Percentiles rank a stretch among this genome's conserved stretches.
These are phyloP conservation scores for Cupressus sempervirens DNA, from an alignment of 75 land plant species.

Conservation along the genomic window DNA sequence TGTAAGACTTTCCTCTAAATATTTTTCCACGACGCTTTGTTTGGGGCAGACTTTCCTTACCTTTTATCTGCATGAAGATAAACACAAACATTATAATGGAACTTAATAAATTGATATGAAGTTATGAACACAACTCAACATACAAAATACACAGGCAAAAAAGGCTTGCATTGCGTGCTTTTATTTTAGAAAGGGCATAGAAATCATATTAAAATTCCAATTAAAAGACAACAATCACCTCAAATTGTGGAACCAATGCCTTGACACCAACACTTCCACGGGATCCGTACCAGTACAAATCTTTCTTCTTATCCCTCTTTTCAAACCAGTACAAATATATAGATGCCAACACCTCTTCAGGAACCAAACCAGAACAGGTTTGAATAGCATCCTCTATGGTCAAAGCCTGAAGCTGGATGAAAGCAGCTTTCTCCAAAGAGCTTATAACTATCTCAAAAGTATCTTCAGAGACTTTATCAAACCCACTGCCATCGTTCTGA, in stretches of 20 bases:
- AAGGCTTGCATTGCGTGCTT: background rate
- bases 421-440: constrained; percentile 46
- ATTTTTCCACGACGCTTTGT: background rate
- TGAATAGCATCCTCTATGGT: constrained; percentile 16
- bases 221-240: constrained; percentile 13
- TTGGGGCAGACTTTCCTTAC: background rate
- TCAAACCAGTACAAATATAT: constrained; percentile 43
- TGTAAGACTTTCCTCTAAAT: background rate
- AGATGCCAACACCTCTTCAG: constrained; percentile 20
- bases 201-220: background rate
- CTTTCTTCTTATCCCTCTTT: constrained; percentile 36
- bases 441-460: constrained; percentile 45
- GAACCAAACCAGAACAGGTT: constrained; percentile 20
- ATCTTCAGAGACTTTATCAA: constrained; percentile 19
- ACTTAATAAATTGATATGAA: background rate
- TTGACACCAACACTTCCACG: background rate
- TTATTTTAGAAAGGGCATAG: background rate
- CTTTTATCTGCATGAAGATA: background rate
- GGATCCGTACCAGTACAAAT: background rate
- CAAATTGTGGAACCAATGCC: constrained; percentile 38
- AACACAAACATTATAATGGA: background rate
- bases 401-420: constrained; percentile 8
- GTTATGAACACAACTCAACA: background rate
- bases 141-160: background rate
- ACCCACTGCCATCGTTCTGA: background rate